These are phyloP conservation scores for Lactifluus subvellereus DNA, from an alignment of 768 basidiomycete species.

Conservation along the genomic window DNA sequence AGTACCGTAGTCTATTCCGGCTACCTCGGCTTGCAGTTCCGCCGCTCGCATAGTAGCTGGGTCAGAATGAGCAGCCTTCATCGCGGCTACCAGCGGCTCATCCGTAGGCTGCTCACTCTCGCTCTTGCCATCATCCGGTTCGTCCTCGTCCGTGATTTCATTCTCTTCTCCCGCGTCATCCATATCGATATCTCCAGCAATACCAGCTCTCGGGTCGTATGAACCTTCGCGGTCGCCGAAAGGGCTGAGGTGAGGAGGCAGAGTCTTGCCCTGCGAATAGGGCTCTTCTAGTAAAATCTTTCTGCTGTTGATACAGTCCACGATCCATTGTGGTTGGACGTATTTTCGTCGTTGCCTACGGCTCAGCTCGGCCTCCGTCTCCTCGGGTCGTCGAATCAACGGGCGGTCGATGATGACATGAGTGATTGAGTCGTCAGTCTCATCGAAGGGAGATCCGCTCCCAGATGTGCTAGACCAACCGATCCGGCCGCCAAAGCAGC, in stretches of 20 bases:
- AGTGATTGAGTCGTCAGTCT: conserved; percentile 78
- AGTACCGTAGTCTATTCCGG: conserved; percentile 69
- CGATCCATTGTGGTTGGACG: conserved; percentile 97
- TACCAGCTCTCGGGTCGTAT: conserved; percentile 55
- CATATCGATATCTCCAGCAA: conserved; percentile 32
- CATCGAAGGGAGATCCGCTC: conserved; percentile 71
- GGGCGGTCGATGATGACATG: conserved; percentile 96
- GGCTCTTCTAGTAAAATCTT: conserved; percentile 79
- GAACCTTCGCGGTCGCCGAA: conserved; percentile 81
- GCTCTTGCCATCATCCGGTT: conserved; percentile 23
- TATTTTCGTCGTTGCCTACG: conserved; percentile 68
- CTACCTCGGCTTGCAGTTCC: conserved; percentile 88
- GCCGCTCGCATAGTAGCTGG: conserved; percentile 71
- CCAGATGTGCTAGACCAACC: conserved; percentile 86
- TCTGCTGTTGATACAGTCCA: conserved; percentile 88
- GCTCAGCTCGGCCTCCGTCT: conserved; percentile 54
- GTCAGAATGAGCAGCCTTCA: conserved; percentile 46
- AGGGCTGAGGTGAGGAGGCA: conserved; percentile 94
- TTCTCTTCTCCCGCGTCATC: conserved; percentile 32
- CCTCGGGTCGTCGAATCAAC: conserved; percentile 41
- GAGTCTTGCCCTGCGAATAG: conserved; percentile 76
- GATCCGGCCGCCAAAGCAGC: conserved; percentile 86
- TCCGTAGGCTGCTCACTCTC: conserved; percentile 26
- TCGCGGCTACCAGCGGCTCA: conserved; percentile 32
- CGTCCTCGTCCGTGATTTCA: conserved; percentile 32